Evolutionary conservation across 352 stramenopile species (phyloP), one percentile per base, ranked within the genome.

Genomic region (Aphanomyces cochlioides): DNA sequence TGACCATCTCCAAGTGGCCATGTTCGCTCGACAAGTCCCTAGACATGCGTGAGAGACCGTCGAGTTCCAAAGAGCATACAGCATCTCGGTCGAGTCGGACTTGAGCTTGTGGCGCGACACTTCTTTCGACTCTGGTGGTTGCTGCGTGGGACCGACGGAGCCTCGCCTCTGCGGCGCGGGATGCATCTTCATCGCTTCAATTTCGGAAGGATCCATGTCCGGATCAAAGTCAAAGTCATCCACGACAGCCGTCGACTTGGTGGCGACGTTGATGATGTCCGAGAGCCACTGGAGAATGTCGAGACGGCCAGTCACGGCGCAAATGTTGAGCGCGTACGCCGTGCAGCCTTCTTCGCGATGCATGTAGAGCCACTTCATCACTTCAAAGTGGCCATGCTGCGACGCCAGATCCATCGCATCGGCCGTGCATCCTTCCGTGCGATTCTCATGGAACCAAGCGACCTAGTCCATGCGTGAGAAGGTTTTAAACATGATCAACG

Each of bases 301-400:
- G 38, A 73, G 67, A 5, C 65, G 67, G n/a, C 67, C 67, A 5
- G 53, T 59, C n/a, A 67, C 48, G 37, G 67, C 67, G 12, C 53
- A 60, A 50, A 66, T 37, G 57, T 66, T 50, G 21, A 66, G 40
- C 17, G 37, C 57, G n/a, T 66, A 50, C 15, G 15, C 37, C 7
- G 57, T 53, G 56, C 66, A 72, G 28, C 66, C 66, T 43, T 72
- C 66, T 17, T 56, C 39, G 8, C 66, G 66, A 34, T 66, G 15
- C 40, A 73, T 47, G 21, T 79, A 72, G 7, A 80, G 67, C 75
- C 75, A 80, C 66, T 76, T 64, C 17, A 78, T 65, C 15, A 78
- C 56, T 36, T 72, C 65, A 47, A 78, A 59, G 54, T 80, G 73
- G 2, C 73, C 73, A 40, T 78, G 74, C 37, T 58, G 47, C 28